A percentile compares a stretch with the other conserved stretches of the same genome.
Evolutionary conservation across 208 protist species (phyloP).

Genomic region (Crithidia acanthocephali): DNA sequence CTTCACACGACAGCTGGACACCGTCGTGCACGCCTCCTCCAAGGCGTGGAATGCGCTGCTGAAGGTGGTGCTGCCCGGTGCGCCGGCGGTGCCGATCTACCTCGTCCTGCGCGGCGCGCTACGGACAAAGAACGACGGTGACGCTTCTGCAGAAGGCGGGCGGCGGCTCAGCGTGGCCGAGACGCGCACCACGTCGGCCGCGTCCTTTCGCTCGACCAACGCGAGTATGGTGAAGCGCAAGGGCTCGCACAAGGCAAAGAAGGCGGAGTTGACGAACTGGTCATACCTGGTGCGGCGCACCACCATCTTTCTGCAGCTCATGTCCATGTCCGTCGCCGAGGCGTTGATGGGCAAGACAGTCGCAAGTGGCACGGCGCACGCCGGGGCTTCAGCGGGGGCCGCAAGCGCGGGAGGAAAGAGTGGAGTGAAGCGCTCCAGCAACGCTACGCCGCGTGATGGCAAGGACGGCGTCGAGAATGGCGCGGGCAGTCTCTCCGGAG

Average conservation of each 20-base stretch:
- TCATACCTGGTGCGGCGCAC: conserved; percentile 44
- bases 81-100: conserved; percentile 74
- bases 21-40: conserved; percentile 39
- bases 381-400: neutral
- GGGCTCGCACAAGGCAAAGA: neutral
- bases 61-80: conserved; percentile 64
- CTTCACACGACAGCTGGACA: conserved; percentile 61
- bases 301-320: conserved; percentile 58
- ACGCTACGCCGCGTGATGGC: neutral
- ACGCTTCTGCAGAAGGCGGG: neutral
- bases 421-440: neutral
- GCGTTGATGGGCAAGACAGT: conserved; percentile 31
- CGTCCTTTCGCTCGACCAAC: neutral
- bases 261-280: conserved; percentile 43
- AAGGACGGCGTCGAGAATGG: neutral
- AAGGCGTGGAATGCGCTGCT: conserved; percentile 70
- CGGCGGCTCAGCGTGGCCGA: neutral
- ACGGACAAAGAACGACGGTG: neutral
- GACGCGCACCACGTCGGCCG: neutral
- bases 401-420: neutral
- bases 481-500: neutral
- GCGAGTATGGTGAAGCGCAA: conserved; percentile 2
- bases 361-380: neutral
- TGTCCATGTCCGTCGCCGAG: conserved; percentile 50
- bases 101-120: conserved; percentile 44